Conservation (phyloP, 495 filamentous ascomycete genomes). For the Aspergillus leporis region DNA sequence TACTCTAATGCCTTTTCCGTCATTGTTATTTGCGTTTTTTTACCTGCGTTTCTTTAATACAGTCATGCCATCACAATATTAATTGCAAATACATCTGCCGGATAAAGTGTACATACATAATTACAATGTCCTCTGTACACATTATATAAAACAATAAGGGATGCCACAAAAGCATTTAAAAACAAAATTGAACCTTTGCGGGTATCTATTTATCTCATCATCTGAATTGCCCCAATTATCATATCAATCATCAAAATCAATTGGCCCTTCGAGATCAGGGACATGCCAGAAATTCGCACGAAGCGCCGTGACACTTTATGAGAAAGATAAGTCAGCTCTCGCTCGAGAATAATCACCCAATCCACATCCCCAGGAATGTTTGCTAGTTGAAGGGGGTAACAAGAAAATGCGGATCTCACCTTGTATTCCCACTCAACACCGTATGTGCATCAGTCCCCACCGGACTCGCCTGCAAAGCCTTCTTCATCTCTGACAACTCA, state of each 20-base stretch:
- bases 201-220: slow-evolving; percentile 26
- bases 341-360: neutral
- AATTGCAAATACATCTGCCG: slow-evolving; percentile 2
- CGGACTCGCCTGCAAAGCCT: slow-evolving; percentile 44
- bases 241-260: slow-evolving; percentile 55
- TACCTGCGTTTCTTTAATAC: neutral
- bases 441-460: slow-evolving; percentile 94
- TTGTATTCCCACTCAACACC: slow-evolving; percentile 68
- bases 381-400: neutral
- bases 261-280: slow-evolving; percentile 62
- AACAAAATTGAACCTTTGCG: slow-evolving; percentile 26
- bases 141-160: slow-evolving; percentile 4
- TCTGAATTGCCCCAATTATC: neutral
- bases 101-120: slow-evolving; percentile 1
- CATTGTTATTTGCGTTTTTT: neutral
- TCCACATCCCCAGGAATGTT: too few species aligned
- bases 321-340: neutral
- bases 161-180: slow-evolving; percentile 1
- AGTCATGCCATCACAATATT: neutral
- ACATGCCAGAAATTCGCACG: slow-evolving; percentile 92
- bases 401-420: slow-evolving; percentile 30
- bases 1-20: slow-evolving; percentile 4
- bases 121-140: neutral
- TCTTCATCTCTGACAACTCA: slow-evolving; percentile 50
- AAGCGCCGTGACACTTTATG: slow-evolving; percentile 76